Evolutionary conservation across 176 grass and related monocot species (phyloP).

Genomic region (Oryza glumipatula): DNA sequence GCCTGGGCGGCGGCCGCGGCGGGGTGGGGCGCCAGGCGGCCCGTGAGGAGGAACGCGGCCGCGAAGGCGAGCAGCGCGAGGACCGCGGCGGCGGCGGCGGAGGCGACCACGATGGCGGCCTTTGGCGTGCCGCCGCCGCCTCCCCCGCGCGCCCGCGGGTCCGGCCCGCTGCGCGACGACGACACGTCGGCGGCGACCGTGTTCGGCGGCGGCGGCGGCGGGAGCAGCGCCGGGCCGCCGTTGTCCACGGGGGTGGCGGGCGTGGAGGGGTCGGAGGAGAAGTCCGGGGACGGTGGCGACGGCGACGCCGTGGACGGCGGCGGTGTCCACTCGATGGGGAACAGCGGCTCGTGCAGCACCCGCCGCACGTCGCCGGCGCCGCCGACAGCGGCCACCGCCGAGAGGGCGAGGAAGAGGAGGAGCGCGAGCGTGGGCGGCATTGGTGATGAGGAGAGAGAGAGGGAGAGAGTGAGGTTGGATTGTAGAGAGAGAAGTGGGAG

Average conservation of each 20-base stretch:
- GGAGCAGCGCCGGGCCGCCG: slow-evolving; percentile 39
- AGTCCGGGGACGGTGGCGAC: slow-evolving; percentile 38
- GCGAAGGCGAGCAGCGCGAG: slow-evolving; percentile 52
- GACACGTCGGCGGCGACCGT: slow-evolving; percentile 58
- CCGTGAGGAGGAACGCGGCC: slow-evolving; percentile 46
- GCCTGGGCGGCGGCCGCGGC: slow-evolving; percentile 23
- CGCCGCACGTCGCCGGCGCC: slow-evolving; percentile 31
- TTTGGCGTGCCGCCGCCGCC: slow-evolving; percentile 45
- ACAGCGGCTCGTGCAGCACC: slow-evolving; percentile 79
- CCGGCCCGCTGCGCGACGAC: slow-evolving; percentile 35
- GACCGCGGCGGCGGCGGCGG: slow-evolving; percentile 43
- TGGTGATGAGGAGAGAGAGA: not conserved
- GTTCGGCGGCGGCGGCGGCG: slow-evolving; percentile 34
- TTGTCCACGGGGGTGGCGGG: slow-evolving; percentile 32
- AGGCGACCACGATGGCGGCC: slow-evolving; percentile 46
- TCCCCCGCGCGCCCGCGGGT: slow-evolving; percentile 8
- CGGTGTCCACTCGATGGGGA: slow-evolving; percentile 82
- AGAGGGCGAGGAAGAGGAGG: not conserved
- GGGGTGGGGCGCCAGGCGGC: slow-evolving; percentile 35
- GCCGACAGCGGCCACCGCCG: not conserved
- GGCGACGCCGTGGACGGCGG: slow-evolving; percentile 58
- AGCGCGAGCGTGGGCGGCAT: slow-evolving; percentile 9
- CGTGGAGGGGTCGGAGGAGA: slow-evolving; percentile 50
- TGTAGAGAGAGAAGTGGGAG: not conserved
- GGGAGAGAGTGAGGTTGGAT: not conserved